Conservation (phyloP, 2,329 filamentous ascomycete species). For the Neofusicoccum laricinum region DNA sequence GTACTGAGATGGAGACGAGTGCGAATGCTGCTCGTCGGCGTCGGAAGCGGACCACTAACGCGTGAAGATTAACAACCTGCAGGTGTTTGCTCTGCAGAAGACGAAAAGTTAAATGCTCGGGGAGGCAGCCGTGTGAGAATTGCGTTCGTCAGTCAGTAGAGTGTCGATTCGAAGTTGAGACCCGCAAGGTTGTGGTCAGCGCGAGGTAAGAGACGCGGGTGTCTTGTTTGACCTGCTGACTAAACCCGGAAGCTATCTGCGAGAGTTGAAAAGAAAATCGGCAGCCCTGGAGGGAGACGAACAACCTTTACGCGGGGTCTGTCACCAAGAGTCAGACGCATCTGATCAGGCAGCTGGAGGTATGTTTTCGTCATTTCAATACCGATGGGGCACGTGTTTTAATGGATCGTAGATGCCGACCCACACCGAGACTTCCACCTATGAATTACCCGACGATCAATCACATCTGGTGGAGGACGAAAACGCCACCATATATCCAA, state of each 20-base stretch:
- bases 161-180: neutral
- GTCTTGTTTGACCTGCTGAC: neutral
- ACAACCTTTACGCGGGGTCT: neutral
- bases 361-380: neutral
- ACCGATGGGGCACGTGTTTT: too few species aligned
- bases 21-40: neutral
- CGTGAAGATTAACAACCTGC: neutral
- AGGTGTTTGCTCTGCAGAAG: neutral
- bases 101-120: neutral
- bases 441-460: neutral
- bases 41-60: neutral
- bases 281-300: neutral
- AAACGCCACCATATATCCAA: neutral
- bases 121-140: neutral
- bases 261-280: neutral
- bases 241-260: neutral
- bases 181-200: neutral
- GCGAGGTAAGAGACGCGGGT: neutral
- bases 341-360: neutral
- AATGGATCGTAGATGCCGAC: too few species aligned
- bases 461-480: neutral
- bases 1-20: neutral
- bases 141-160: neutral
- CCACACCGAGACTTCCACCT: neutral
- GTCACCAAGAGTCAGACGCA: neutral